phyloP scores from a whole-genome alignment of 208 protist genomes.

The Acanthamoeba royreba region DNA sequence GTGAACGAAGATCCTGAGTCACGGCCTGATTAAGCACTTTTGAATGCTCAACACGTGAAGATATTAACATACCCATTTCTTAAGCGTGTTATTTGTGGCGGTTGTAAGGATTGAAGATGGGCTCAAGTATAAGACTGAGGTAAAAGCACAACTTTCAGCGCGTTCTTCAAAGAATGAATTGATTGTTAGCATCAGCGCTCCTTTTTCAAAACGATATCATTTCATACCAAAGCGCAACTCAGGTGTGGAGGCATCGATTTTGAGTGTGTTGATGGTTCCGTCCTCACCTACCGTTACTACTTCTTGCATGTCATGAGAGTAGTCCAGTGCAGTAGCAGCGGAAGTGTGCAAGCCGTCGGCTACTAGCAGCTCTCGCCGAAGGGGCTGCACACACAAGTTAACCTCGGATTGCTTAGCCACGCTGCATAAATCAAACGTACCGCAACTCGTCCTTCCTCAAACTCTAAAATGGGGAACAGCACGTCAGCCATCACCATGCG shows the following conservation, averaged over 20 bases:
- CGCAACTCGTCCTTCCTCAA: neutral
- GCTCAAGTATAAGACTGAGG: neutral
- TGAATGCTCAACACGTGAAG: neutral
- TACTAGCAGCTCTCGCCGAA: neutral
- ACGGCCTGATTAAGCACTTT: neutral
- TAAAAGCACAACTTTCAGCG: neutral
- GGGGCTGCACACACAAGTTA: too few species aligned
- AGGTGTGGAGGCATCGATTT: neutral
- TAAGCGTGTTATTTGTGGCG: neutral
- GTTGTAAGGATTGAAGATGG: neutral
- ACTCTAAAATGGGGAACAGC: neutral
- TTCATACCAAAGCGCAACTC: neutral
- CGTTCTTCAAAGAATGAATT: neutral
- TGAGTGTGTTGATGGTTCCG: neutral
- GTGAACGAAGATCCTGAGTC: neutral
- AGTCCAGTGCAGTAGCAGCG: neutral
- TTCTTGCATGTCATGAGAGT: neutral
- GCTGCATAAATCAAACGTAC: neutral
- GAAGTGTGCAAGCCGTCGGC: neutral
- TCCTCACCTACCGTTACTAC: neutral
- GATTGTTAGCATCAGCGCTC: too few species aligned
- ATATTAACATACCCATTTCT: neutral
- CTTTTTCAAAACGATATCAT: neutral
- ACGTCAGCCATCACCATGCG: too few species aligned
- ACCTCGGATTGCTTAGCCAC: too few species aligned